These are phyloP conservation scores for Agaricus blazei DNA, from an alignment of 768 basidiomycete genomes.

Conservation along the genomic window DNA sequence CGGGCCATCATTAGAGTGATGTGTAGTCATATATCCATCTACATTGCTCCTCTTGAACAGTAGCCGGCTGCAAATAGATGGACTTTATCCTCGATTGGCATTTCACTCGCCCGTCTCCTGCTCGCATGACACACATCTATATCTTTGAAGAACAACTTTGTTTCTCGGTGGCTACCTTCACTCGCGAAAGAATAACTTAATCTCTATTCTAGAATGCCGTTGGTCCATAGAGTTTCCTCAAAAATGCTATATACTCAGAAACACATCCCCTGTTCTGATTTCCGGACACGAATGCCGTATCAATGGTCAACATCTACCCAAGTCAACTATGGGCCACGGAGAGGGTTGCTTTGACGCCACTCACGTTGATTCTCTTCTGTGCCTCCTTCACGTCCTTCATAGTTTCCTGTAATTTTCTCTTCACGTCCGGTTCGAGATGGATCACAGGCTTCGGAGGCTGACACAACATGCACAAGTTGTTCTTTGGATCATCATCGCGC, in stretches of 20 bases:
- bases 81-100: neutral
- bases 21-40: neutral
- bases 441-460: neutral
- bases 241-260: slow-evolving; percentile 2
- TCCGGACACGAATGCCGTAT: neutral
- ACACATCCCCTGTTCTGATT: neutral
- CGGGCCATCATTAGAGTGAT: slow-evolving; percentile 26
- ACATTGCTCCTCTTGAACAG: neutral
- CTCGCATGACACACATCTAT: neutral
- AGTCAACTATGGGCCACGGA: neutral
- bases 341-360: neutral
- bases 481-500: neutral
- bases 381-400: slow-evolving; percentile 1
- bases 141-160: neutral
- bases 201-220: neutral
- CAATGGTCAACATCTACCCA: neutral
- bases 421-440: neutral
- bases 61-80: neutral
- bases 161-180: neutral
- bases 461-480: neutral
- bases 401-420: neutral
- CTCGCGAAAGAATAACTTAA: neutral
- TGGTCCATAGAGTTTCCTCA: slow-evolving; percentile 1
- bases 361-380: slow-evolving; percentile 1
- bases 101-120: neutral